Percentiles rank a stretch among this genome's conserved stretches.
These are phyloP conservation scores for Pueraria montana DNA, from an alignment of 306 rosid genomes.

Conservation along the genomic window DNA sequence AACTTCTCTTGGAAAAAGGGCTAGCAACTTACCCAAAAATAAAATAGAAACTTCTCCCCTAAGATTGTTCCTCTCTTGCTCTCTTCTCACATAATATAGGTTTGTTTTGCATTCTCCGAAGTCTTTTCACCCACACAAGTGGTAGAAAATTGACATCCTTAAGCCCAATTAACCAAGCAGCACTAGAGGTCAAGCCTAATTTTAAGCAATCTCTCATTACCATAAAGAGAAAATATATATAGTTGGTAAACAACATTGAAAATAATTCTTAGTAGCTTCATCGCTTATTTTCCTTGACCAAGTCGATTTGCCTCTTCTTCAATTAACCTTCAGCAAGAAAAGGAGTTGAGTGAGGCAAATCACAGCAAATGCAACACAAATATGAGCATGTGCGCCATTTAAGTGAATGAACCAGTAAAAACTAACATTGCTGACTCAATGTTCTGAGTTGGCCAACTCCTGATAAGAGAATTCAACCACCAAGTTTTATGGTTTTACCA, in stretches of 20 bases:
- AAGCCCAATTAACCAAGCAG: neutral
- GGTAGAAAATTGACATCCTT: neutral
- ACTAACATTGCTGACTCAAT: slow-evolving; percentile 41
- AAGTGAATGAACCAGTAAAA: slow-evolving; percentile 42
- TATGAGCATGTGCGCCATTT: neutral
- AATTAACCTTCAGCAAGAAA: slow-evolving; percentile 14
- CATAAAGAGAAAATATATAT: neutral
- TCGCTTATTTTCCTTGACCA: slow-evolving; percentile 15
- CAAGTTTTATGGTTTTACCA: slow-evolving; percentile 9
- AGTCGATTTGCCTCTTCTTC: slow-evolving; percentile 26
- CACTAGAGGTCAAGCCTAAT: slow-evolving; percentile 42
- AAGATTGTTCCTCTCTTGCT: neutral
- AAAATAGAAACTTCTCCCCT: neutral
- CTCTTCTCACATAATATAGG: neutral
- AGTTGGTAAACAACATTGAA: slow-evolving; percentile 52
- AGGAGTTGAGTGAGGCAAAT: neutral
- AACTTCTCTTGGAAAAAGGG: neutral
- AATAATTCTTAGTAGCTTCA: slow-evolving; percentile 25
- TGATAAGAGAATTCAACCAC: slow-evolving; percentile 43
- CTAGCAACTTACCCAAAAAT: neutral
- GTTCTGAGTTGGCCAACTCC: slow-evolving; percentile 67
- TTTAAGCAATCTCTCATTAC: slow-evolving; percentile 6
- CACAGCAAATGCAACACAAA: neutral
- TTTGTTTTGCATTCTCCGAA: neutral
- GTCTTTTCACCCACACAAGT: neutral